Base-by-base conservation (phyloP, 176 grass and related monocot genomes). In the Carex kokanica region DNA sequence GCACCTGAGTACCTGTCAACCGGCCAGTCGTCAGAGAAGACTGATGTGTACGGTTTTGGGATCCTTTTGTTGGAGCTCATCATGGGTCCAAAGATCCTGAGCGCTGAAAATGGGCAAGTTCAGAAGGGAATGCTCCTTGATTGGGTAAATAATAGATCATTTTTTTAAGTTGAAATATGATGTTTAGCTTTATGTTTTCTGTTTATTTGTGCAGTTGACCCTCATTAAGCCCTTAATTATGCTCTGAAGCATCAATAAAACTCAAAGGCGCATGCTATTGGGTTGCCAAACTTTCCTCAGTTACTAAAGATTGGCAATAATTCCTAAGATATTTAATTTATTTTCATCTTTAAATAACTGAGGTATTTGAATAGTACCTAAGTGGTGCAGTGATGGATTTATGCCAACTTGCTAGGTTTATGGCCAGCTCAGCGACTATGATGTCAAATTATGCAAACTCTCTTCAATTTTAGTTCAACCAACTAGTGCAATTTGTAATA, bases 1-100 rank as follows among this genome's bases (percentile, higher is more conserved):
- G 95, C 95, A 83, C 95, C 95, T 14, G 95, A 98, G 74, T 94
- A 98, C 85, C 89, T 98, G n/a, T 98, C 92, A 53, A 98, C 95
- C 53, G 95, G 92, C 23, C 95, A 98, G 79, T 95, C 92, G 25
- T 98, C 95, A 23, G 92, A 98, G 70, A 98, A 98, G 88, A 98
- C 95, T 0, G 95, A 95, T 72, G 95, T 98, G 65, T 98, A 98
- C 74, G 95, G 92, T 82, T 98, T 98, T 88, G 95, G 95, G 57
- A 98, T 98, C 89, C 86, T 95, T 78, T 68, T 98, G 62, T 88
- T 98, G 84, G 95, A 98, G 84, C 85, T 98, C 64, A 86, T 98
- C 29, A 93, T 90, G 78, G 95, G 95, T 49, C 95, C 92, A 60
- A 98, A 95, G 83, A 93, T 88, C 63, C 83, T 95, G 83, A 88